A percentile compares a stretch with the other conserved stretches of the same genome.
Evolutionary conservation across 768 basidiomycete genomes (phyloP).

Genomic region (Candolleomyces efflorescens): DNA sequence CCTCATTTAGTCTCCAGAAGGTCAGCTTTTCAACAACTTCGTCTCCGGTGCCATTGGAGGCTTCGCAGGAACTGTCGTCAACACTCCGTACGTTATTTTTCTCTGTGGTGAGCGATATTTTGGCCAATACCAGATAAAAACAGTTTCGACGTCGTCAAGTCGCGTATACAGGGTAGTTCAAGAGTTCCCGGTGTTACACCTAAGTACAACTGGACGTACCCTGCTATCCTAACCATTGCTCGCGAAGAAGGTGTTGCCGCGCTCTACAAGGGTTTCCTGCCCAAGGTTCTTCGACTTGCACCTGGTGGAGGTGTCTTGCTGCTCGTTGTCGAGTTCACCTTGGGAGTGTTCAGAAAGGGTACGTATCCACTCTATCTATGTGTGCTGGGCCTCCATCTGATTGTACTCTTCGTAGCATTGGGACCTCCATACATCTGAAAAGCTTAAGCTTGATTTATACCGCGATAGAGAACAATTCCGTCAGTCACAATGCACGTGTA

Average conservation of each 20-base stretch:
- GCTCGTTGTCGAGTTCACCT: conserved; percentile 87
- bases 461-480: too few relatives aligned
- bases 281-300: conserved; percentile 92
- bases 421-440: too few relatives aligned
- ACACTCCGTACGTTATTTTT: conserved; percentile 71
- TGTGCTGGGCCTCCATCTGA: background rate
- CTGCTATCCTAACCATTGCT: conserved; percentile 75
- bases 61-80: conserved; percentile 82
- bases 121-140: conserved; percentile 4
- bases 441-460: too few relatives aligned
- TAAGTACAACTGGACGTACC: conserved; percentile 96
- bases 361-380: conserved; percentile 11
- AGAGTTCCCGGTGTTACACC: conserved; percentile 66
- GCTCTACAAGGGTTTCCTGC: conserved; percentile 92
- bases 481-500: too few relatives aligned
- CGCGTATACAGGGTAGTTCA: conserved; percentile 80
- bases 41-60: conserved; percentile 88
- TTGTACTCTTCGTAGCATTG: too few relatives aligned
- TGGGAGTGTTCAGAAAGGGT: conserved; percentile 75
- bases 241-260: conserved; percentile 85
- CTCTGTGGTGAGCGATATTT: background rate
- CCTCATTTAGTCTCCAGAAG: conserved; percentile 47
- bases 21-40: conserved; percentile 82
- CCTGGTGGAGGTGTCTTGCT: conserved; percentile 94
- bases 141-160: conserved; percentile 69